These are phyloP conservation scores for Leptographium flavum DNA, from an alignment of 2,329 filamentous ascomycete genomes.

Conservation along the genomic window DNA sequence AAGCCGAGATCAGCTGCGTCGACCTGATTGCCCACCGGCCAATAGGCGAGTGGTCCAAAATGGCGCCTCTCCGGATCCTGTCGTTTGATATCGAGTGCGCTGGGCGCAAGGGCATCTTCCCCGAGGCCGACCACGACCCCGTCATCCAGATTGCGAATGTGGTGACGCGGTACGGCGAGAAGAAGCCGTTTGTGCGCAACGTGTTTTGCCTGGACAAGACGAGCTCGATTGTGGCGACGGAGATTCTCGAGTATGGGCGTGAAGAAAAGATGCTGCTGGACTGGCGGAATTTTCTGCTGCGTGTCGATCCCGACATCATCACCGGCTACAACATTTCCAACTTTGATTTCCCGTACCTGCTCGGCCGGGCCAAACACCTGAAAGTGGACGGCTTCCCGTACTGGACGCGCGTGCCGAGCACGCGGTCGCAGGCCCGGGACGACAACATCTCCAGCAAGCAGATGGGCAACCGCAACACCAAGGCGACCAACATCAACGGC, in stretches of 20 bases:
- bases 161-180: slow-evolving; percentile 86
- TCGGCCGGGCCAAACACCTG: slow-evolving; percentile 75
- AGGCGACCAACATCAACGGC: slow-evolving; percentile 87
- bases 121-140: slow-evolving; percentile 78
- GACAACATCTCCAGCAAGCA: slow-evolving; percentile 94
- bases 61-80: slow-evolving; percentile 81
- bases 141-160: slow-evolving; percentile 98
- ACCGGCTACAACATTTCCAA: slow-evolving; percentile 98
- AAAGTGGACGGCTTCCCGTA: slow-evolving; percentile 71
- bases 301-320: slow-evolving; percentile 91
- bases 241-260: slow-evolving; percentile 68
- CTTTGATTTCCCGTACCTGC: slow-evolving; percentile 94
- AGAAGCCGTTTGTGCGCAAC: slow-evolving; percentile 89
- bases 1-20: slow-evolving; percentile 69
- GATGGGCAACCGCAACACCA: slow-evolving; percentile 92
- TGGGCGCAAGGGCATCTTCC: slow-evolving; percentile 92
- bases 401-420: slow-evolving; percentile 66
- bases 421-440: slow-evolving; percentile 58
- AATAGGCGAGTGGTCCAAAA: slow-evolving; percentile 93
- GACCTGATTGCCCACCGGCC: slow-evolving; percentile 78
- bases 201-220: slow-evolving; percentile 92
- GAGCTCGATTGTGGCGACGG: slow-evolving; percentile 85
- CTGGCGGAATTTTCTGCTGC: slow-evolving; percentile 81
- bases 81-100: slow-evolving; percentile 99
- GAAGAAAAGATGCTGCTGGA: slow-evolving; percentile 84